Conservation (phyloP, 805 yeast species). For the Spathaspora hagerdaliae region DNA sequence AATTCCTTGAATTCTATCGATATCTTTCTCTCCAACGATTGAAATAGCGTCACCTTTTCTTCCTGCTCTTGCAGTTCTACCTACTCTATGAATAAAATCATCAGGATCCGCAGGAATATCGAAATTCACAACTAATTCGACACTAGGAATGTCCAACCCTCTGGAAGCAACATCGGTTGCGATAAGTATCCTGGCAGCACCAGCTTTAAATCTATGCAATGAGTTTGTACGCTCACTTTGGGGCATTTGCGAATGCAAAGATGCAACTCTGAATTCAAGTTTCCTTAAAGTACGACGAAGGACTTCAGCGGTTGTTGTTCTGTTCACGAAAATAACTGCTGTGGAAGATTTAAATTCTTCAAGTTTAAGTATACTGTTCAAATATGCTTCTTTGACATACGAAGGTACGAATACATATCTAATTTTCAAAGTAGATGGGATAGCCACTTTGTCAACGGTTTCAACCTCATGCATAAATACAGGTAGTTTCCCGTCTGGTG, state of each 20-base stretch:
- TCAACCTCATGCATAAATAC: conserved; percentile 75
- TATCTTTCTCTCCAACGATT: conserved; percentile 81
- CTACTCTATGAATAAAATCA: conserved; percentile 94
- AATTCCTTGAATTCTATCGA: conserved; percentile 74
- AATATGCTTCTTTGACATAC: conserved; percentile 84
- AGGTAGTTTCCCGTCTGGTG: conserved; percentile 49
- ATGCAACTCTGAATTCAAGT: conserved; percentile 77
- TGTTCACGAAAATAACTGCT: conserved; percentile 85
- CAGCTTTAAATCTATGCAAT: conserved; percentile 87
- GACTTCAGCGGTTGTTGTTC: conserved; percentile 87
- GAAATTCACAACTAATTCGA: conserved; percentile 82
- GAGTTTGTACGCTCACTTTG: conserved; percentile 90
- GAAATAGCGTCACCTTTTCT: conserved; percentile 79
- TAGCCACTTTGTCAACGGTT: conserved; percentile 67
- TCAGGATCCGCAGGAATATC: conserved; percentile 96
- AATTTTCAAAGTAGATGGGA: conserved; percentile 68
- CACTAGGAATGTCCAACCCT: conserved; percentile 95
- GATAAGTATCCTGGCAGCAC: conserved; percentile 86
- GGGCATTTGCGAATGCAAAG: conserved; percentile 92
- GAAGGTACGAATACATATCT: conserved; percentile 77
- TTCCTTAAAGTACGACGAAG: conserved; percentile 71
- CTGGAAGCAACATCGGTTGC: conserved; percentile 98
- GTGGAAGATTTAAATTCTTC: conserved; percentile 62
- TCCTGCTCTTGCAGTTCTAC: conserved; percentile 99
- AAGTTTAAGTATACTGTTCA: conserved; percentile 62